Evolutionary conservation across 2,329 filamentous ascomycete species (phyloP).

Genomic region (Paecilomyces sp.): DNA sequence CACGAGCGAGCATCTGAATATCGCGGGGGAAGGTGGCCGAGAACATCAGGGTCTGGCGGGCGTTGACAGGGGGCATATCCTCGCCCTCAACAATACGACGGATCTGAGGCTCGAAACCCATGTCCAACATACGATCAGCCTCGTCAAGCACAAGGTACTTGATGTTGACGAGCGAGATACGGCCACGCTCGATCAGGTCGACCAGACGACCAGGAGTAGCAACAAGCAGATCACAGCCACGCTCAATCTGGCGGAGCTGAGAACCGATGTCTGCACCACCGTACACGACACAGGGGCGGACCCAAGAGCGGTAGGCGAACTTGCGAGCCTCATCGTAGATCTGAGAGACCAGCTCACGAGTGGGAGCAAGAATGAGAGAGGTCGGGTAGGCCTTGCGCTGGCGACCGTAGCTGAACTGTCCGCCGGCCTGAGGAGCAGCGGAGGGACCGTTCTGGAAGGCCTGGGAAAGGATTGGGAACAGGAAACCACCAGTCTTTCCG

Average conservation of each 20-base stretch:
- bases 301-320: constrained; percentile 98
- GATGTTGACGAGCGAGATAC: constrained; percentile 96
- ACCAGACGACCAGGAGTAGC: constrained; percentile 96
- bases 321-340: constrained; percentile 98
- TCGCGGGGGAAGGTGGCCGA: constrained; percentile 98
- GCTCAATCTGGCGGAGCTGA: constrained; percentile 96
- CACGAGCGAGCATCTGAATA: constrained; percentile 97
- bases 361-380: constrained; percentile 89
- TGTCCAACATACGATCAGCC: constrained; percentile 99
- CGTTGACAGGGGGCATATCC: constrained; percentile 81
- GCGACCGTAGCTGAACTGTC: constrained; percentile 66
- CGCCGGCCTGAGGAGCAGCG: constrained; percentile 51
- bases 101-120: constrained; percentile 99
- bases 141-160: constrained; percentile 98
- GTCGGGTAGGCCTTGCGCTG: constrained; percentile 98
- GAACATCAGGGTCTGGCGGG: constrained; percentile 98
- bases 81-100: constrained; percentile 96
- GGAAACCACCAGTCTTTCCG: constrained; percentile 98
- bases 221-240: constrained; percentile 91
- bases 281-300: constrained; percentile 95
- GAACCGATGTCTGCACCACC: constrained; percentile 98
- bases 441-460: constrained; percentile 87
- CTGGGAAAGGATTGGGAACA: constrained; percentile 98
- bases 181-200: constrained; percentile 95
- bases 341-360: constrained; percentile 96